Base-by-base conservation (phyloP, 2,329 filamentous ascomycete genomes). In the Aspergillus spinulosporus region DNA sequence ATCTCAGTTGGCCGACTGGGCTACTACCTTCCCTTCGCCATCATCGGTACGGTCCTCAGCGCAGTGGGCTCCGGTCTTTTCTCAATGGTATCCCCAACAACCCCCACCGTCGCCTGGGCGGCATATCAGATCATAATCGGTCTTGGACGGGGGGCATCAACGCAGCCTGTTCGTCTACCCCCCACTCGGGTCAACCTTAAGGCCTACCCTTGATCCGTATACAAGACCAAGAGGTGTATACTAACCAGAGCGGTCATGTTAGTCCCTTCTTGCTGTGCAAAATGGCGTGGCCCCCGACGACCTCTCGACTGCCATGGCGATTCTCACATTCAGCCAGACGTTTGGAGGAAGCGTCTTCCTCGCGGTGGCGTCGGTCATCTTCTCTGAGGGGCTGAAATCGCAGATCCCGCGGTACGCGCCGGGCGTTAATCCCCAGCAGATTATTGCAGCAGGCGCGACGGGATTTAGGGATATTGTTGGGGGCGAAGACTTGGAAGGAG, bases 261-360 rank as follows among this genome's bases (percentile, higher is more conserved):
- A 21, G 21, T 21, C 21, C 21, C 21, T 21, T 21, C 21, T 78
- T 45, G 76, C 76, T 3, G 67, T 74, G 5, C 76, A 78, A 59
- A 73, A 75, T 29, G 62, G 68, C 1, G 60, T 77, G 1, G 58
- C 64, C 4, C 57, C 71, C 1, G 62, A 64, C 9, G 67, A 76
- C 40, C 56, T 78, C n/a, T 73, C 76, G 1, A 67, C 70, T 3
- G 75, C 70, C 2, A 77, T 76, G 59, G 69, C 74, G 3, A 63
- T 76, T 42, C 66, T 76, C 12, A 72, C 74, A 52, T 78, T 76
- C 62, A 57, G 57, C 42, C 73, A 77, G 46, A 76, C 70, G 2
- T 70, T 78, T n/a, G 71, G 72, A n/a, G 75, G 74, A 2, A 68
- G 74, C 0, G 49, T 84, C 1, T 84, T 84, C 58, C 75, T 85